phyloP scores from a whole-genome alignment of 2,329 filamentous ascomycete species.

The Samsoniella hepiali region DNA sequence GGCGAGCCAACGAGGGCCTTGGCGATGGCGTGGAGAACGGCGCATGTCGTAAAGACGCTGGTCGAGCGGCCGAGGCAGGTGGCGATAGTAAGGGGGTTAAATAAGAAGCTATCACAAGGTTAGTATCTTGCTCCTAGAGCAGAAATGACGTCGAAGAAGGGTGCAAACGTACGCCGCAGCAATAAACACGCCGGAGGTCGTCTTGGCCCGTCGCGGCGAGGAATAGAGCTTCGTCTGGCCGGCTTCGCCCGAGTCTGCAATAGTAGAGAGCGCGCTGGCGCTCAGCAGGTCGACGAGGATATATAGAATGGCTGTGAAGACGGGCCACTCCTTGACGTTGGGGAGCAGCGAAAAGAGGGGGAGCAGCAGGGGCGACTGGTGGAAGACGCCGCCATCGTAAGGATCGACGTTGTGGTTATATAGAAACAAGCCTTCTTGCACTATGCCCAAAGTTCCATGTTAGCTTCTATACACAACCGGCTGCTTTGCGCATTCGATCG shows the following conservation, averaged over 20 bases:
- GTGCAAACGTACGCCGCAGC: conserved; percentile 65
- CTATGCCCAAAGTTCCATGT: conserved; percentile 41
- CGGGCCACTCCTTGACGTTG: conserved; percentile 59
- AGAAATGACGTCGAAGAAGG: not conserved
- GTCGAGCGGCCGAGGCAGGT: conserved; percentile 90
- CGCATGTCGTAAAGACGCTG: conserved; percentile 81
- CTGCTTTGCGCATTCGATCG: not conserved
- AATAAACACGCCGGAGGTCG: conserved; percentile 71
- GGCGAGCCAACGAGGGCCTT: conserved; percentile 73
- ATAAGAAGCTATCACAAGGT: conserved; percentile 64
- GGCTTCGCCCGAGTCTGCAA: conserved; percentile 79
- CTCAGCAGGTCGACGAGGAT: conserved; percentile 76
- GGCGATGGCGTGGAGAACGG: conserved; percentile 78
- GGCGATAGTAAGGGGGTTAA: conserved; percentile 91
- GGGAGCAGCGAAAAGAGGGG: conserved; percentile 89
- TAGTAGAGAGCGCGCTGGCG: conserved; percentile 72
- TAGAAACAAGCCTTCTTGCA: conserved; percentile 94
- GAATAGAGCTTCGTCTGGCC: conserved; percentile 69
- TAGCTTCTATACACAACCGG: not conserved
- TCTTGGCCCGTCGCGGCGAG: conserved; percentile 72
- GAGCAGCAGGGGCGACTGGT: conserved; percentile 83
- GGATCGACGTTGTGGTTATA: conserved; percentile 96
- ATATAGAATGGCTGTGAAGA: conserved; percentile 78
- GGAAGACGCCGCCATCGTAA: conserved; percentile 86
- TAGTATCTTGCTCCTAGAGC: conserved; percentile 3